A percentile compares a stretch with the other conserved stretches of the same genome.
phyloP scores from a whole-genome alignment of 2,329 filamentous ascomycete genomes.

The Colletotrichum destructivum region DNA sequence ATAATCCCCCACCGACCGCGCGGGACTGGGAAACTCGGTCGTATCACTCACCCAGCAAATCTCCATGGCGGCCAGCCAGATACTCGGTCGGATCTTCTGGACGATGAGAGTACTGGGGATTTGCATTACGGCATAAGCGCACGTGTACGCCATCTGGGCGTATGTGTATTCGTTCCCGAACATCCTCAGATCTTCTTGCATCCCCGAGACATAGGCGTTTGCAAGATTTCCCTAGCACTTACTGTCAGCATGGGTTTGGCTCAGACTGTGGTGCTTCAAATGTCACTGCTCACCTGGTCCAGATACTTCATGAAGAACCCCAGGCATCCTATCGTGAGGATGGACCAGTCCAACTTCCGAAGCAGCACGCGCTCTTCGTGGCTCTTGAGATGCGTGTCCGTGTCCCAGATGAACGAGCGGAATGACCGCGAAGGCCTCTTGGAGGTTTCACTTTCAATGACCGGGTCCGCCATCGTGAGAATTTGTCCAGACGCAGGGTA shows the following conservation, averaged over 20 bases:
- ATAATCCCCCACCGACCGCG: not conserved
- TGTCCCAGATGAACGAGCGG: conserved; percentile 51
- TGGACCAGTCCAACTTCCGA: conserved; percentile 47
- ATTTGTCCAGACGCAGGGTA: too few relatives aligned
- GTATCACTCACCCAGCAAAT: conserved; percentile 44
- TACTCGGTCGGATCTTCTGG: conserved; percentile 47
- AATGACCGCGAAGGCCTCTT: conserved; percentile 39
- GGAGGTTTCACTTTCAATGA: not conserved
- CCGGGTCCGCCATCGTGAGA: conserved; percentile 6
- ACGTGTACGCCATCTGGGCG: conserved; percentile 45
- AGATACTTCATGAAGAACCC: conserved; percentile 46
- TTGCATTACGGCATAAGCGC: conserved; percentile 47
- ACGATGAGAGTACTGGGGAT: conserved; percentile 49
- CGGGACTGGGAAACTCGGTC: not conserved
- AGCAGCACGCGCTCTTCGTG: conserved; percentile 46
- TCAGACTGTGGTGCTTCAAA: not conserved
- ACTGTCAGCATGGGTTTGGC: not conserved
- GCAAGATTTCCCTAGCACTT: conserved; percentile 42
- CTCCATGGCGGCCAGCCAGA: conserved; percentile 48
- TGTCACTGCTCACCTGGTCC: conserved; percentile 42
- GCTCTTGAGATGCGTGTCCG: conserved; percentile 48
- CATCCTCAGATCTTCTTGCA: conserved; percentile 48
- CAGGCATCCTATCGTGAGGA: conserved; percentile 40
- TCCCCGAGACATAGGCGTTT: conserved; percentile 48
- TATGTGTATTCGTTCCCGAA: conserved; percentile 48